phyloP scores from a whole-genome alignment of 1,284 basidiomycete genomes.

The Trichosporon sp. region DNA sequence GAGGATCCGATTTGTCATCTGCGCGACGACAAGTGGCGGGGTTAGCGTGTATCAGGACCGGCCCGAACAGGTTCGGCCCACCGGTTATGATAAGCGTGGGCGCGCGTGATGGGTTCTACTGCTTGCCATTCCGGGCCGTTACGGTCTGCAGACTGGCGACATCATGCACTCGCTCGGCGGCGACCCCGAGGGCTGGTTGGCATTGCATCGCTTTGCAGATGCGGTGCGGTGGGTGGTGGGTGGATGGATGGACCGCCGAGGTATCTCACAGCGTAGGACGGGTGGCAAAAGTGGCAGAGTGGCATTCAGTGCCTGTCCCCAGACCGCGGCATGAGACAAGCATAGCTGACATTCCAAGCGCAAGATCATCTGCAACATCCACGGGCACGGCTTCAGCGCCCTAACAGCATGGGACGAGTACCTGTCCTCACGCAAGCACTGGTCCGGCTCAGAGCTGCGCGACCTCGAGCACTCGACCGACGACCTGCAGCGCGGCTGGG shows the following conservation, averaged over 20 bases:
- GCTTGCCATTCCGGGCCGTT: no score
- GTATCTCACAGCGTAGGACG: no score
- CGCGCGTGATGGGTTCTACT: no score
- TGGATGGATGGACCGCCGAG: no score
- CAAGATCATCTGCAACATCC: constrained; percentile 6
- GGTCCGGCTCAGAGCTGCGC: not conserved
- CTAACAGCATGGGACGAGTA: not conserved
- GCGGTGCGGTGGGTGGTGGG: no score
- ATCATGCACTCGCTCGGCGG: no score
- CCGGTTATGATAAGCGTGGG: not conserved
- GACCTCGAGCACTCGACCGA: not conserved
- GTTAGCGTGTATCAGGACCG: not conserved
- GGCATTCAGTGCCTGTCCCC: not conserved
- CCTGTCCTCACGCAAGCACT: not conserved
- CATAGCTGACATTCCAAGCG: constrained; percentile 3
- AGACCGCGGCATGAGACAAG: not conserved
- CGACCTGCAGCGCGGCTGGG: not conserved
- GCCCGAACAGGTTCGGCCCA: not conserved
- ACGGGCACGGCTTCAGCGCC: not conserved
- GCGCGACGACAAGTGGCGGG: no score
- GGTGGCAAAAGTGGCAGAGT: not conserved
- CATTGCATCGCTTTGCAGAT: no score
- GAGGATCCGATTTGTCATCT: not conserved
- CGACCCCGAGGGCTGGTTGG: no score
- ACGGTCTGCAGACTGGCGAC: no score